A percentile compares a stretch with the other conserved stretches of the same genome.
Conservation (phyloP, 176 grass and related monocot genomes). For the Thalia dealbata region DNA sequence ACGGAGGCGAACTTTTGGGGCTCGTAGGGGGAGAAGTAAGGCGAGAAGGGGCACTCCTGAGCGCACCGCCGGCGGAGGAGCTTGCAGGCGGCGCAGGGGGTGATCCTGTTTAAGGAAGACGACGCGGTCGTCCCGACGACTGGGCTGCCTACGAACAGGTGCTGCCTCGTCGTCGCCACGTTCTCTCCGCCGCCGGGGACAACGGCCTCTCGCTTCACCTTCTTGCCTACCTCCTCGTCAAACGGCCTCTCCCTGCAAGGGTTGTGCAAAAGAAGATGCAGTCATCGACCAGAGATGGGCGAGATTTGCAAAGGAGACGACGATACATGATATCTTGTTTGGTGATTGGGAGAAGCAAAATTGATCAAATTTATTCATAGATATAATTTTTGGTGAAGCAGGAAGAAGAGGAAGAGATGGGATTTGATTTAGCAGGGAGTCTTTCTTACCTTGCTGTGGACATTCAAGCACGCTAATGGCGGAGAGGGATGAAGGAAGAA, state of each 20-base stretch:
- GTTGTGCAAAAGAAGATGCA: not conserved
- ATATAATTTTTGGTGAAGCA: not conserved
- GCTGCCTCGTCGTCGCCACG: not conserved
- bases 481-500: conserved; percentile 21
- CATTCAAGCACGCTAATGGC: conserved; percentile 50
- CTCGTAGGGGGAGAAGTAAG: conserved; percentile 88
- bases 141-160: not conserved
- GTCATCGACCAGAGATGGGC: no score
- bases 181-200: not conserved
- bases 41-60: conserved; percentile 92
- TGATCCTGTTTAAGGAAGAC: conserved; percentile 35
- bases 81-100: conserved; percentile 85
- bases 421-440: not conserved
- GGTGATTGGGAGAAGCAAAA: no score
- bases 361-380: not conserved
- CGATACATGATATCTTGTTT: no score
- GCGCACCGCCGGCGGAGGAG: conserved; percentile 79
- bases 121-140: conserved; percentile 15
- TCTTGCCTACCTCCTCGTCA: conserved; percentile 59
- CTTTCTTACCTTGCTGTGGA: conserved; percentile 60
- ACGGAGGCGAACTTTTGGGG: conserved; percentile 83
- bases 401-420: not conserved
- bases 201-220: conserved; percentile 56
- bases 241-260: conserved; percentile 50
- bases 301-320: no score